These are phyloP conservation scores for Candida gigantensis DNA, from an alignment of 1,139 yeast genomes.

Conservation along the genomic window DNA sequence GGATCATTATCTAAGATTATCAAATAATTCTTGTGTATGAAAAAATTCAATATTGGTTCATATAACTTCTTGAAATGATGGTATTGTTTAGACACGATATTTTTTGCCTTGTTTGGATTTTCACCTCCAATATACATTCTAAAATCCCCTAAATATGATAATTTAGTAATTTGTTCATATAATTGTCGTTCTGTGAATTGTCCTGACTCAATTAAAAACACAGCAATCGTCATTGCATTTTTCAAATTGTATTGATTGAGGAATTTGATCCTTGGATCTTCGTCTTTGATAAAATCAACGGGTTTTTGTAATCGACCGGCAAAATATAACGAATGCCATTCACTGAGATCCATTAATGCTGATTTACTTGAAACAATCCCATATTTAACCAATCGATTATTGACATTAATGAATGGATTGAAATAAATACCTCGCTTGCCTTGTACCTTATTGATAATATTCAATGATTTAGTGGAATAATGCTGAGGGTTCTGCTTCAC, in stretches of 20 bases:
- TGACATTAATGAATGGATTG: constrained; percentile 78
- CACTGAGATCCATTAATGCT: constrained; percentile 64
- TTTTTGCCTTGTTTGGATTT: constrained; percentile 82
- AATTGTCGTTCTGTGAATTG: constrained; percentile 63
- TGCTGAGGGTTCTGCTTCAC: constrained; percentile 66
- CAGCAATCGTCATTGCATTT: constrained; percentile 76
- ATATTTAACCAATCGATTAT: constrained; percentile 64
- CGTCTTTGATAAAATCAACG: constrained; percentile 64
- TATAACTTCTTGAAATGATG: constrained; percentile 69
- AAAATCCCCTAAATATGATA: constrained; percentile 90
- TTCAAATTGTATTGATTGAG: constrained; percentile 76
- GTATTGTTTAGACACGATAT: constrained; percentile 81
- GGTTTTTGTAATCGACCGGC: constrained; percentile 97
- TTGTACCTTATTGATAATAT: constrained; percentile 64
- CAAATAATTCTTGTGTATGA: constrained; percentile 22
- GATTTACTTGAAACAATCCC: constrained; percentile 74
- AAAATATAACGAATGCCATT: constrained; percentile 83
- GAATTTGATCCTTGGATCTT: constrained; percentile 49
- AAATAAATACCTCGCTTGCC: constrained; percentile 93
- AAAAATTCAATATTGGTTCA: constrained; percentile 52
- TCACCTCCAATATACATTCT: constrained; percentile 88
- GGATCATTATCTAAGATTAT: constrained; percentile 19
- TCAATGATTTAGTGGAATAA: constrained; percentile 64
- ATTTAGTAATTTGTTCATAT: constrained; percentile 72
- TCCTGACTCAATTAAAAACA: constrained; percentile 43